Conservation (phyloP, 1,284 basidiomycete genomes). For the Ganoderma lingzhi region DNA sequence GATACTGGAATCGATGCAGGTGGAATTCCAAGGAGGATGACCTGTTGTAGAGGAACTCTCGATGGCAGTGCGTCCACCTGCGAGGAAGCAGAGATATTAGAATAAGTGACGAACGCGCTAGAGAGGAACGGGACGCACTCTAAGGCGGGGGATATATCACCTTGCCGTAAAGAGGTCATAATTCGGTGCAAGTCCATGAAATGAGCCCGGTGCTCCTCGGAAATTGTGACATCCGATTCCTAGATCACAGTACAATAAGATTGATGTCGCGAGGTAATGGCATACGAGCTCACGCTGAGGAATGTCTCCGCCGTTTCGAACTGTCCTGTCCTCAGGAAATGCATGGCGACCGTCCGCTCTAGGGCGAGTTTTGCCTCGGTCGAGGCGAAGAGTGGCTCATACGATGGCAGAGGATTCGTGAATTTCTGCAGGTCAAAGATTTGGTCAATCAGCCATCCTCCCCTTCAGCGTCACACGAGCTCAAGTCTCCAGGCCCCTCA, state of each 20-base stretch:
- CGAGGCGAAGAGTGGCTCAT: conserved; percentile 75
- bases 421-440: conserved; percentile 64
- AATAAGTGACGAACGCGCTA: conserved; percentile 16
- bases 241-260: conserved; percentile 39
- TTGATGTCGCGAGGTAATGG: neutral
- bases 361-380: conserved; percentile 65
- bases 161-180: conserved; percentile 69
- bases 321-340: conserved; percentile 83
- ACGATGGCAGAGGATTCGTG: conserved; percentile 67
- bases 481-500: neutral
- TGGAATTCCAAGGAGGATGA: conserved; percentile 86
- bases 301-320: conserved; percentile 80
- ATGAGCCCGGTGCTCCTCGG: conserved; percentile 61
- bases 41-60: conserved; percentile 68
- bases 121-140: conserved; percentile 53
- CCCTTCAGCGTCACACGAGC: too few species aligned
- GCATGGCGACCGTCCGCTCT: conserved; percentile 78
- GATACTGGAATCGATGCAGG: conserved; percentile 88
- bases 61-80: conserved; percentile 83
- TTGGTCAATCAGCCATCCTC: neutral
- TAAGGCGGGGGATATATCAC: conserved; percentile 79
- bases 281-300: conserved; percentile 58
- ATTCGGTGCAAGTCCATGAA: conserved; percentile 82
- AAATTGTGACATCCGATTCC: conserved; percentile 77
- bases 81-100: conserved; percentile 10